Evolutionary conservation across 768 basidiomycete species (phyloP).

Genomic region (Boletellus emodensis): DNA sequence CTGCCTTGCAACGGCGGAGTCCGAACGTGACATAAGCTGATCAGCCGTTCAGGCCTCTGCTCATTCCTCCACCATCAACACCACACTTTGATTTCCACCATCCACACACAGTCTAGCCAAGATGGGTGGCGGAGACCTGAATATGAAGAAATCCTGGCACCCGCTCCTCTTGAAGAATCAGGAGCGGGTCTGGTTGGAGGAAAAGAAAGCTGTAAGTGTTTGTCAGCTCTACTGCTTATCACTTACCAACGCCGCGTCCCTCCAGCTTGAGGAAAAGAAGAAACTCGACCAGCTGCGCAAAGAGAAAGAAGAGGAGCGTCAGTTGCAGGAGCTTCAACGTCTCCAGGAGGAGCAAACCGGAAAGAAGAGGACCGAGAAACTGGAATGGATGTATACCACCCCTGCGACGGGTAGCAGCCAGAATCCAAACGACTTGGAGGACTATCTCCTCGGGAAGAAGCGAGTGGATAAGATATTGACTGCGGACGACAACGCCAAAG

Average conservation of each 20-base stretch:
- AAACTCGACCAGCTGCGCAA: constrained; percentile 95
- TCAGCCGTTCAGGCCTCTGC: neutral
- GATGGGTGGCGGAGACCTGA: constrained; percentile 98
- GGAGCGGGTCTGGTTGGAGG: constrained; percentile 99
- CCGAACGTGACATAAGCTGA: neutral
- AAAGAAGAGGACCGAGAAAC: constrained; percentile 86
- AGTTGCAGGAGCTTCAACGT: constrained; percentile 92
- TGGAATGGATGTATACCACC: constrained; percentile 99
- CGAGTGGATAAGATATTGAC: constrained; percentile 94
- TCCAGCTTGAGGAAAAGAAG: constrained; percentile 96
- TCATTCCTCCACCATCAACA: constrained; percentile 7
- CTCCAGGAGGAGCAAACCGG: constrained; percentile 95
- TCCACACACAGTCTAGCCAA: constrained; percentile 40
- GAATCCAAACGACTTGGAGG: constrained; percentile 90
- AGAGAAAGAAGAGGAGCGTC: constrained; percentile 96
- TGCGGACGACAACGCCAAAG: constrained; percentile 90
- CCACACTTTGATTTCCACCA: constrained; percentile 4
- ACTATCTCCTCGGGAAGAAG: constrained; percentile 96
- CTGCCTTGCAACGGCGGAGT: constrained; percentile 5
- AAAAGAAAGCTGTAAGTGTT: constrained; percentile 84
- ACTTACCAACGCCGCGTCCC: constrained; percentile 10
- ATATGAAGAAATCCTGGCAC: constrained; percentile 99
- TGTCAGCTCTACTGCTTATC: neutral
- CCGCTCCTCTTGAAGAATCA: constrained; percentile 97
- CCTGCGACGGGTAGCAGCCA: constrained; percentile 86